Evolutionary conservation across 1,284 basidiomycete species (phyloP), one percentile per base, ranked within the genome.

Genomic region (Xerocomus amazonicus): DNA sequence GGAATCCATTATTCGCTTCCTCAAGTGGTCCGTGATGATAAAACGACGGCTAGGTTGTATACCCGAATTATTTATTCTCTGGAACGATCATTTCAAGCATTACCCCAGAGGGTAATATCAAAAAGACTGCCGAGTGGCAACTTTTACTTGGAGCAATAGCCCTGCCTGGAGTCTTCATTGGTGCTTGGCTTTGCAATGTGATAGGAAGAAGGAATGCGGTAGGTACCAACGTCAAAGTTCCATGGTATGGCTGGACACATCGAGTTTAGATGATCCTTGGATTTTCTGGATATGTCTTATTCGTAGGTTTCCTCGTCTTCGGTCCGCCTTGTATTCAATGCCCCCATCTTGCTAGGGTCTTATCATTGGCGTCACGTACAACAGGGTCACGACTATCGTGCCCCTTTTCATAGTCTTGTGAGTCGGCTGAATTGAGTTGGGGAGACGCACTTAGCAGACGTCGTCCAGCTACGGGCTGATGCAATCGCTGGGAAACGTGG

Each of bases 31-130:
- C 19, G 19, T 23, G 19, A 23, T 4, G 19, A 4, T 23, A 23
- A 23, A 2, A 23, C 4, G 19, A 23, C 19, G 19, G 4, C 23
- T 43, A 81, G 78, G 74, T 88, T 27, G 81, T 81, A 1, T 88
- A 87, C 65, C 85, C 87, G 0, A 87, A 87, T 58, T 82, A 81
- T n/a, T 77, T 81, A 3, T 83, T 82, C 59, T 79, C 80, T 33
- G 81, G 78, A 12, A 78, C 78, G 14, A 85, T 86, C 51, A 84
- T 86, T 36, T 74, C 80, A 7, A 78, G 75, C 52, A 75, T 85
- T 29, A 78, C 81, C 47, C 72, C 78, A 49, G 59, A 78, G 46
- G 71, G 76, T 12, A 68, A 76, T 57, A 72, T 86, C 63, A 78
- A 80, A 67, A 55, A 63, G 53, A 85, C 77, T 1, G 83, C 80